Percentiles rank a stretch among this genome's conserved stretches.
Evolutionary conservation across 805 yeast species (phyloP).

Genomic region (Blastobotrys peoriensis): DNA sequence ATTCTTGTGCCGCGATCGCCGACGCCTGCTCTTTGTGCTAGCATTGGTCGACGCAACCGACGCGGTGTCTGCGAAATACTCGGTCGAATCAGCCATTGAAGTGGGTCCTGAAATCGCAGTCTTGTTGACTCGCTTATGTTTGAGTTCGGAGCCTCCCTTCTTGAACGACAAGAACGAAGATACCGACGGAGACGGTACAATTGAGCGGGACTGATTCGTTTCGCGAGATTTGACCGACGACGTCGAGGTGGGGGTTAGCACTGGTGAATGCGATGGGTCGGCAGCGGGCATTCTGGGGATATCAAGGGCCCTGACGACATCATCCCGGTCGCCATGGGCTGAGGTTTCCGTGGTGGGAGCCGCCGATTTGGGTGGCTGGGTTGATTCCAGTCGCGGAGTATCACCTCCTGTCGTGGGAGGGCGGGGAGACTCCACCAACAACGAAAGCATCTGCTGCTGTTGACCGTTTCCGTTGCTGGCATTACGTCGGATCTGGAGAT

Average conservation of each 20-base stretch:
- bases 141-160: constrained; percentile 7
- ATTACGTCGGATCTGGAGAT: constrained; percentile 7
- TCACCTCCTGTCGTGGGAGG: not conserved
- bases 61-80: constrained; percentile 5
- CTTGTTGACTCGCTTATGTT: constrained; percentile 8
- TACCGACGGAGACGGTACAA: constrained; percentile 2
- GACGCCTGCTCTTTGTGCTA: not conserved
- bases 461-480: constrained; percentile 1
- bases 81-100: constrained; percentile 3
- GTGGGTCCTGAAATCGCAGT: constrained; percentile 3
- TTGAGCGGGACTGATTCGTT: not conserved
- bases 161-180: constrained; percentile 13
- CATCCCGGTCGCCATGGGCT: not conserved
- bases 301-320: not conserved
- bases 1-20: constrained; percentile 5
- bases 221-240: constrained; percentile 2
- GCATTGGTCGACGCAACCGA: constrained; percentile 1
- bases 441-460: not conserved
- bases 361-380: not conserved
- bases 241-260: constrained; percentile 3
- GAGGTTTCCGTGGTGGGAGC: not conserved
- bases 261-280: not conserved
- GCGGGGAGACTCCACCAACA: not conserved
- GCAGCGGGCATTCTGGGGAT: constrained; percentile 6
- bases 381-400: not conserved